Conservation (phyloP, 2,329 filamentous ascomycete species). For the Tetracladium maxilliforme region DNA sequence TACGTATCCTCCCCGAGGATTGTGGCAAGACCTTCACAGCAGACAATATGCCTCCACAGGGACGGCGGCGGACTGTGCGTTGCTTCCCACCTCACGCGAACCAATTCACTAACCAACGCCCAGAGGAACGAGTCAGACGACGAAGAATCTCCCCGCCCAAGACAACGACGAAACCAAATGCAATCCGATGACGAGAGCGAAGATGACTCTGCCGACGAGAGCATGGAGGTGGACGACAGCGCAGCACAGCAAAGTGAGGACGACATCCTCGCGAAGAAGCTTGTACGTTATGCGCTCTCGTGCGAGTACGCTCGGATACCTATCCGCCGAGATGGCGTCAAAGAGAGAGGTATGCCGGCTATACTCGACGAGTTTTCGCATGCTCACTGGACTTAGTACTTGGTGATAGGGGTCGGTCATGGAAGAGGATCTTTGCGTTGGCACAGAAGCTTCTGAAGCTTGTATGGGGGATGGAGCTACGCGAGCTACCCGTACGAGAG, state of each 20-base stretch:
- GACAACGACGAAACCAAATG: not conserved
- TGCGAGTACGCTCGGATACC: conserved; percentile 48
- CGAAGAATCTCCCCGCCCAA: not conserved
- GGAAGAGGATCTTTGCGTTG: conserved; percentile 61
- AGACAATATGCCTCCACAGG: too few species aligned
- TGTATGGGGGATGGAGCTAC: conserved; percentile 86
- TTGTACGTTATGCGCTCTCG: conserved; percentile 54
- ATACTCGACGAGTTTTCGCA: not conserved
- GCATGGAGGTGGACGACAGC: conserved; percentile 8
- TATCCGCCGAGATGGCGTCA: conserved; percentile 46
- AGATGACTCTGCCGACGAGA: conserved; percentile 5
- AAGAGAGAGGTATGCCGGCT: conserved; percentile 38
- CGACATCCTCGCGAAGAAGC: conserved; percentile 43
- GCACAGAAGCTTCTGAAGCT: conserved; percentile 58
- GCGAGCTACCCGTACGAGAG: conserved; percentile 67
- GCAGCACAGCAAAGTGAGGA: conserved; percentile 9
- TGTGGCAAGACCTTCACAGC: too few species aligned
- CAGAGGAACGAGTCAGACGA: not conserved
- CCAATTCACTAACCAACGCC: not conserved
- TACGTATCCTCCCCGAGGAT: too few species aligned
- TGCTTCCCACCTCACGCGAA: too few species aligned
- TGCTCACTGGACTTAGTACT: conserved; percentile 37
- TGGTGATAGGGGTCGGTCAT: conserved; percentile 50
- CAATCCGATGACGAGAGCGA: conserved; percentile 10
- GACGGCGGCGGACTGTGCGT: too few species aligned